Evolutionary conservation across 2,329 filamentous ascomycete genomes (phyloP).

Genomic region (Fusarium metavorans): DNA sequence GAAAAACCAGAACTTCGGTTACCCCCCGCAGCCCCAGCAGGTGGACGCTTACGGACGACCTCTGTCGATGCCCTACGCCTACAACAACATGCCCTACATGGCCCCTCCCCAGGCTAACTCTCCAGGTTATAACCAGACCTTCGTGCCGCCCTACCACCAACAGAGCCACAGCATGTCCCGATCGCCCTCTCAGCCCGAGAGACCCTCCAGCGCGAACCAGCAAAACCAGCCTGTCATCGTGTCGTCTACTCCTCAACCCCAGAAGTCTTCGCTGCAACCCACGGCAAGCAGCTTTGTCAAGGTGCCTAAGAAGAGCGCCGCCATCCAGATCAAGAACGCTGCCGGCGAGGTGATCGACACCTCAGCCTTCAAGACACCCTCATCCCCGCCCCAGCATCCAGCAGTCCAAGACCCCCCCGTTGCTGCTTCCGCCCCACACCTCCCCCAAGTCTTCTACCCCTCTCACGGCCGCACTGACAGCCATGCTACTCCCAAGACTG

Average conservation of each 20-base stretch:
- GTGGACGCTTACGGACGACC: constrained; percentile 55
- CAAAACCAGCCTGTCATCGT: constrained; percentile 68
- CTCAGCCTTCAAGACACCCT: constrained; percentile 69
- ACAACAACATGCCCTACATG: constrained; percentile 65
- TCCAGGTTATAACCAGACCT: constrained; percentile 64
- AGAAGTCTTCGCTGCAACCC: constrained; percentile 69
- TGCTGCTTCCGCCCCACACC: constrained; percentile 82
- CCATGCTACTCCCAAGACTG: constrained; percentile 74
- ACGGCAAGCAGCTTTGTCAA: constrained; percentile 61
- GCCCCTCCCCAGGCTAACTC: constrained; percentile 57
- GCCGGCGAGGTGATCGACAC: constrained; percentile 81
- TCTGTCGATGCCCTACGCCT: constrained; percentile 56
- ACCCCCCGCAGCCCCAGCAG: constrained; percentile 55
- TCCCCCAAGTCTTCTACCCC: constrained; percentile 79
- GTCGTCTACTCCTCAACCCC: constrained; percentile 72
- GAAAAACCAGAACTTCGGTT: constrained; percentile 74
- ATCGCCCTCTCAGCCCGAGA: constrained; percentile 81
- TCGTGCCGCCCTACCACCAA: constrained; percentile 56
- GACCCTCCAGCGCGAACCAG: constrained; percentile 75
- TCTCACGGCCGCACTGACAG: constrained; percentile 80
- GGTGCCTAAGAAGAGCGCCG: constrained; percentile 73
- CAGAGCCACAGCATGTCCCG: constrained; percentile 83
- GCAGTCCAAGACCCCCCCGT: constrained; percentile 73
- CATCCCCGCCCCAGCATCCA: constrained; percentile 67
- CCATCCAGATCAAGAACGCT: constrained; percentile 86